These are phyloP conservation scores for Lagenidium sp. DNA, from an alignment of 352 stramenopile species.

Conservation along the genomic window DNA sequence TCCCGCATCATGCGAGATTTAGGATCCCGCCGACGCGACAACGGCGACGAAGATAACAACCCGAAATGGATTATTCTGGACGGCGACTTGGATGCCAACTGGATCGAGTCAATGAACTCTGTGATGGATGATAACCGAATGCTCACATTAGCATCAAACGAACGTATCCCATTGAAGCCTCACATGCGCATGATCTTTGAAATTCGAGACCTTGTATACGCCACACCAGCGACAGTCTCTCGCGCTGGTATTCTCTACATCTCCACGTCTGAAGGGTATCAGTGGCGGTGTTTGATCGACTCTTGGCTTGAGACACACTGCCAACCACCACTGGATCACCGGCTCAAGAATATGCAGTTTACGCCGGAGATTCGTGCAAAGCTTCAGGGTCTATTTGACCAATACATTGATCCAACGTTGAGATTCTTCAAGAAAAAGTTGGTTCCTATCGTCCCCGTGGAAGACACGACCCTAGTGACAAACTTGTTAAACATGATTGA, in stretches of 20 bases:
- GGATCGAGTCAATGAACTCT: constrained; percentile 97
- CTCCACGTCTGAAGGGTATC: constrained; percentile 91
- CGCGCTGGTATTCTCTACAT: constrained; percentile 96
- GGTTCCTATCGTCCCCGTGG: constrained; percentile 86
- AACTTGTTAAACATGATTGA: constrained; percentile 94
- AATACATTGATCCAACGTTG: constrained; percentile 90
- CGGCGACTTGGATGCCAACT: constrained; percentile 96
- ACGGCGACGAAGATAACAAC: constrained; percentile 85
- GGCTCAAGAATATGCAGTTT: constrained; percentile 69
- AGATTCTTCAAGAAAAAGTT: constrained; percentile 93
- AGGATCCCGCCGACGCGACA: constrained; percentile 84
- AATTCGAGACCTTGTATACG: constrained; percentile 94
- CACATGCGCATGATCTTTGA: constrained; percentile 98
- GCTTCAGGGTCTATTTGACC: constrained; percentile 86
- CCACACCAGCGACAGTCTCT: constrained; percentile 92
- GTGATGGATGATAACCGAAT: constrained; percentile 97
- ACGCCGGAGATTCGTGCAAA: constrained; percentile 63
- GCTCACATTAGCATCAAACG: constrained; percentile 95
- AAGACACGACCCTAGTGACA: constrained; percentile 91
- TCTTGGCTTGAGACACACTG: constrained; percentile 86
- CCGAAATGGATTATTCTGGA: constrained; percentile 97
- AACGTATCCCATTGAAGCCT: constrained; percentile 93
- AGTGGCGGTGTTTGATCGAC: constrained; percentile 93
- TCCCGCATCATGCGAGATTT: constrained; percentile 95
- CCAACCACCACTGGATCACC: constrained; percentile 49